A percentile compares a stretch with the other conserved stretches of the same genome.
These are phyloP conservation scores for Talaromyces pinophilus DNA, from an alignment of 2,329 filamentous ascomycete genomes.

Conservation along the genomic window DNA sequence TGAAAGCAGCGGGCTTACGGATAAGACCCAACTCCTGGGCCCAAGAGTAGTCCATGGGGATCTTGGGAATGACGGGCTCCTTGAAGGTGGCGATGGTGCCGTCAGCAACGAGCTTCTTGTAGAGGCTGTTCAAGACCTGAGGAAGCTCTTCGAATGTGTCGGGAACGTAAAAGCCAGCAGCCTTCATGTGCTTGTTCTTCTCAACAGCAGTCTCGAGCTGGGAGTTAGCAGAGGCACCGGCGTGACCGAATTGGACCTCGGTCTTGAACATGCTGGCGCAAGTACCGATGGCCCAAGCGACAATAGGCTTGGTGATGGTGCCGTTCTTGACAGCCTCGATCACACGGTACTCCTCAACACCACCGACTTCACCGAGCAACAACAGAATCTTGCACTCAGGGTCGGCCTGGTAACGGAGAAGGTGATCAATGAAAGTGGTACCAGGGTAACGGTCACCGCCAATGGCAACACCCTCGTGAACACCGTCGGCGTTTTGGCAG, in stretches of 20 bases:
- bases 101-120: conserved; percentile 81
- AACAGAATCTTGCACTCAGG: conserved; percentile 97
- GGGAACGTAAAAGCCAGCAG: conserved; percentile 91
- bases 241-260: conserved; percentile 98
- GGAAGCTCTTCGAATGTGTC: conserved; percentile 97
- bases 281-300: conserved; percentile 98
- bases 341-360: conserved; percentile 99
- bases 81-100: conserved; percentile 82
- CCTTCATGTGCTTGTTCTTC: conserved; percentile 97
- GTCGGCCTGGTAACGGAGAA: conserved; percentile 94
- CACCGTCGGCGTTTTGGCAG: conserved; percentile 91
- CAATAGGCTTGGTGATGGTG: conserved; percentile 94
- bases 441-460: conserved; percentile 98
- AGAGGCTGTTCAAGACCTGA: conserved; percentile 71
- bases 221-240: conserved; percentile 98
- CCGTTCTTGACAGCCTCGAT: conserved; percentile 97
- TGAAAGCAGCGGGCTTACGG: conserved; percentile 99
- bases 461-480: conserved; percentile 98
- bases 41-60: conserved; percentile 99
- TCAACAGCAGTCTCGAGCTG: conserved; percentile 93
- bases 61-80: conserved; percentile 95
- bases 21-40: conserved; percentile 98
- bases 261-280: conserved; percentile 99
- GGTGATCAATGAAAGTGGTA: conserved; percentile 98
- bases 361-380: conserved; percentile 95